phyloP scores from a whole-genome alignment of 164 flowering plant species.

The Vitis rupestris region DNA sequence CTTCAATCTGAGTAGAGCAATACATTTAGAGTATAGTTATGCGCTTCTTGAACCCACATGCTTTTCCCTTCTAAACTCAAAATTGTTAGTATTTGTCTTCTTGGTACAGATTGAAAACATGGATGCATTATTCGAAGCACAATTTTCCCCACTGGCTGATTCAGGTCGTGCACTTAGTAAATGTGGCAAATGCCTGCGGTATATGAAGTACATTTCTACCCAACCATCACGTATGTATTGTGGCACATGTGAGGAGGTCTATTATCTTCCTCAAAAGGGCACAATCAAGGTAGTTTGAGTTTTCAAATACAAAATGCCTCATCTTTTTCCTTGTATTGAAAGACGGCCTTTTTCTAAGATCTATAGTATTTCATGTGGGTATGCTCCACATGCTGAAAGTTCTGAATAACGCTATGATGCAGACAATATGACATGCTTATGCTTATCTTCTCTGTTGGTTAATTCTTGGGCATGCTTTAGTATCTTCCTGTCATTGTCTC shows the following conservation, averaged over 20 bases:
- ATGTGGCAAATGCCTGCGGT: constrained; percentile 92
- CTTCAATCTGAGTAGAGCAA: too few species aligned
- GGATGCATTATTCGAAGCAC: constrained; percentile 97
- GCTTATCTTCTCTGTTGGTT: too few species aligned
- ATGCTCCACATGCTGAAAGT: background rate
- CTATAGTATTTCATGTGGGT: background rate
- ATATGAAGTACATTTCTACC: constrained; percentile 81
- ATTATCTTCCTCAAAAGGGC: constrained; percentile 90
- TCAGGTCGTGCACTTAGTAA: constrained; percentile 89
- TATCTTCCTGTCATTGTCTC: too few species aligned
- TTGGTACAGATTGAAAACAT: constrained; percentile 77
- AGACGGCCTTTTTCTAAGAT: background rate
- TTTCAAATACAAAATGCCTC: background rate
- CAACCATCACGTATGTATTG: constrained; percentile 85
- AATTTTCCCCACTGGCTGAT: constrained; percentile 86
- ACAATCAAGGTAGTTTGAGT: constrained; percentile 61
- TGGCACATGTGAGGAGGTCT: constrained; percentile 89
- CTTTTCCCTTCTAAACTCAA: background rate
- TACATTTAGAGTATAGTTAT: background rate
- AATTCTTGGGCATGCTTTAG: too few species aligned
- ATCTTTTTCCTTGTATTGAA: background rate
- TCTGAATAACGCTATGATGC: too few species aligned
- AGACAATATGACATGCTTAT: too few species aligned
- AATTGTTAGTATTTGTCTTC: background rate
- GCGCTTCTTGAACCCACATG: background rate